Evolutionary conservation across 805 yeast genomes (phyloP).

Genomic region (Yamadazyma takamatsuzukensis): DNA sequence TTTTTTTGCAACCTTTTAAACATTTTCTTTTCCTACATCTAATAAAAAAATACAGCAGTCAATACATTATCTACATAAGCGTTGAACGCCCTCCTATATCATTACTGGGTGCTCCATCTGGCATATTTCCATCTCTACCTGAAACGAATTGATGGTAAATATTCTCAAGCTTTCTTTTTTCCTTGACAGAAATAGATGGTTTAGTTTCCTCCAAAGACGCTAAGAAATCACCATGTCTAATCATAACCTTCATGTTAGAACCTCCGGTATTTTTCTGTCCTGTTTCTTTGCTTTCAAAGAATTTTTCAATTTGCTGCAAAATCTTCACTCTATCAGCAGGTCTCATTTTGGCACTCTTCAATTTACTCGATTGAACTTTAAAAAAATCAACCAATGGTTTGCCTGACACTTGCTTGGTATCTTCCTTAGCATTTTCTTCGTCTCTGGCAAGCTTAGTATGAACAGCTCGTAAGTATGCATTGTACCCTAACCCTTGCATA

Average conservation of each 20-base stretch:
- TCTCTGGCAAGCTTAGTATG: slow-evolving; percentile 58
- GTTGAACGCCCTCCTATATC: slow-evolving; percentile 86
- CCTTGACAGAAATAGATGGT: slow-evolving; percentile 81
- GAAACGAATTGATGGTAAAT: slow-evolving; percentile 73
- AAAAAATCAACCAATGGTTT: slow-evolving; percentile 35
- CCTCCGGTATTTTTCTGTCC: slow-evolving; percentile 7
- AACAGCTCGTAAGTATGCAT: slow-evolving; percentile 85
- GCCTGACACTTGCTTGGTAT: slow-evolving; percentile 8
- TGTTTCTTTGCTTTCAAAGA: slow-evolving; percentile 18
- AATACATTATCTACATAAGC: slow-evolving; percentile 51
- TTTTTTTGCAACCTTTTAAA: too few species aligned
- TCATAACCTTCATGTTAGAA: slow-evolving; percentile 31
- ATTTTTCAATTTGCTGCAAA: slow-evolving; percentile 40
- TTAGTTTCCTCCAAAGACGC: slow-evolving; percentile 72
- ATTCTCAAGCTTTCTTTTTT: slow-evolving; percentile 53
- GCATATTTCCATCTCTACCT: slow-evolving; percentile 84
- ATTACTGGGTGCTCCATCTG: slow-evolving; percentile 73
- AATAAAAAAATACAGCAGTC: neutral
- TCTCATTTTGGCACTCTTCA: slow-evolving; percentile 23
- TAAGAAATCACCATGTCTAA: slow-evolving; percentile 52
- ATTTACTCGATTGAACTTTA: slow-evolving; percentile 33
- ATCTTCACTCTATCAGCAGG: slow-evolving; percentile 40
- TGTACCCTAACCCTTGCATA: slow-evolving; percentile 85
- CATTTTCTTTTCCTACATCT: neutral
- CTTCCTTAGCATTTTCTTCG: slow-evolving; percentile 22